Conservation (phyloP, 371 early-diverging fungal species). For the Rhizopus stolonifer region DNA sequence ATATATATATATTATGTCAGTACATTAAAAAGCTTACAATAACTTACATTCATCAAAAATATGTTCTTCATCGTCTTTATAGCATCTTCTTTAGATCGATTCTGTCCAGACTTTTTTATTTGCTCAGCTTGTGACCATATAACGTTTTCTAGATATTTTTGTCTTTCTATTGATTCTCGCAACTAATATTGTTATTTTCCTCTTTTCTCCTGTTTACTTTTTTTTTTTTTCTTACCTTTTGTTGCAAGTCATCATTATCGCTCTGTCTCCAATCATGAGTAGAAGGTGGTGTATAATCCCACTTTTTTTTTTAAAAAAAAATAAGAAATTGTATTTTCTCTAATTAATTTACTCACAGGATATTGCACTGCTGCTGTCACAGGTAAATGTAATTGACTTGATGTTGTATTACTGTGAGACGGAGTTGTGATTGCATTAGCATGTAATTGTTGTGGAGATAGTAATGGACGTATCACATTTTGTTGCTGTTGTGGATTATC, state of each 20-base stretch:
- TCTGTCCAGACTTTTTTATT: slow-evolving; percentile 16
- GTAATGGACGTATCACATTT: slow-evolving; percentile 14
- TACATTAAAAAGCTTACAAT: no score
- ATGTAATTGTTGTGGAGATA: slow-evolving; percentile 27
- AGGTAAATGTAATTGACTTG: slow-evolving; percentile 11
- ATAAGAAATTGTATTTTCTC: background rate
- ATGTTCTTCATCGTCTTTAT: slow-evolving; percentile 36
- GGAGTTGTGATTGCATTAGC: slow-evolving; percentile 23
- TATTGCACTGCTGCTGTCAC: slow-evolving; percentile 21
- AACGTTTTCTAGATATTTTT: slow-evolving; percentile 26
- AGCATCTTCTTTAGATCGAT: slow-evolving; percentile 9
- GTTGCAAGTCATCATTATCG: slow-evolving; percentile 25
- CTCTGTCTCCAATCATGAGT: slow-evolving; percentile 11
- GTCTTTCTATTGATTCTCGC: slow-evolving; percentile 28
- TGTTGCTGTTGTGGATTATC: slow-evolving; percentile 23
- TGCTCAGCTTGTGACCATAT: slow-evolving; percentile 35
- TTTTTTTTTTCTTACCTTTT: slow-evolving; percentile 23
- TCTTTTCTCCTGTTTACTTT: background rate
- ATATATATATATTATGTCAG: no score
- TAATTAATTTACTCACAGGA: slow-evolving; percentile 21
- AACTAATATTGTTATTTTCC: no score
- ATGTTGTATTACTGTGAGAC: background rate
- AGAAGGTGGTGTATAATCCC: slow-evolving; percentile 24
- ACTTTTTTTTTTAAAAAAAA: slow-evolving; percentile 1
- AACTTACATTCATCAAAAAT: slow-evolving; percentile 30